phyloP scores from a whole-genome alignment of 306 rosid species.

The Begonia masoniana region DNA sequence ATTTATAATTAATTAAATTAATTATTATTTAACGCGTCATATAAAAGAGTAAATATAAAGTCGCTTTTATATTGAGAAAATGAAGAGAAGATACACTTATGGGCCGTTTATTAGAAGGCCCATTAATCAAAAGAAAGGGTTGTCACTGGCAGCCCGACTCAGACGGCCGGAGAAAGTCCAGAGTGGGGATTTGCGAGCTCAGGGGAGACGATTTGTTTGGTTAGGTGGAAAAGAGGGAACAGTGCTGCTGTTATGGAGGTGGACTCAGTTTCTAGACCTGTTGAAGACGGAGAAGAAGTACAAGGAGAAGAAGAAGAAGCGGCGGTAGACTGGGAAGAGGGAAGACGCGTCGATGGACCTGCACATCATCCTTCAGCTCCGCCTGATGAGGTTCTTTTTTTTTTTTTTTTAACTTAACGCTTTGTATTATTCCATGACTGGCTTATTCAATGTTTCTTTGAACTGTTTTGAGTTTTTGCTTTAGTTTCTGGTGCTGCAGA shows the following conservation, averaged over 20 bases:
- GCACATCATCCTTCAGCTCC: constrained; percentile 13
- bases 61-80: too few relatives aligned
- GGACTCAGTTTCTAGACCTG: constrained; percentile 4
- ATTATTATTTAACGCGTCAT: too few relatives aligned
- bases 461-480: background rate
- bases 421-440: background rate
- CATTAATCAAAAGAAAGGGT: too few relatives aligned
- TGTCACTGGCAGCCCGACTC: too few relatives aligned
- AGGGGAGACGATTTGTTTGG: too few relatives aligned
- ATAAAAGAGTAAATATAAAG: too few relatives aligned
- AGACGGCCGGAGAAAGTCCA: too few relatives aligned
- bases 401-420: background rate
- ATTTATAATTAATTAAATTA: too few relatives aligned
- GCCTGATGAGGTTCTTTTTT: constrained; percentile 7
- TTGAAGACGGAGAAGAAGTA: constrained; percentile 1
- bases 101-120: too few relatives aligned
- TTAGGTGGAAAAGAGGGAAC: background rate
- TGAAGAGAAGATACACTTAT: too few relatives aligned
- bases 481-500: background rate
- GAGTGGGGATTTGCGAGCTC: too few relatives aligned
- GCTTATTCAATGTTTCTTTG: background rate
- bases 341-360: constrained; percentile 1
- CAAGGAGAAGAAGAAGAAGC: background rate
- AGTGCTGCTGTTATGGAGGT: constrained; percentile 4
- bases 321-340: background rate